phyloP scores from a whole-genome alignment of 106 monocot species.

The Dioscorea dumetorum region DNA sequence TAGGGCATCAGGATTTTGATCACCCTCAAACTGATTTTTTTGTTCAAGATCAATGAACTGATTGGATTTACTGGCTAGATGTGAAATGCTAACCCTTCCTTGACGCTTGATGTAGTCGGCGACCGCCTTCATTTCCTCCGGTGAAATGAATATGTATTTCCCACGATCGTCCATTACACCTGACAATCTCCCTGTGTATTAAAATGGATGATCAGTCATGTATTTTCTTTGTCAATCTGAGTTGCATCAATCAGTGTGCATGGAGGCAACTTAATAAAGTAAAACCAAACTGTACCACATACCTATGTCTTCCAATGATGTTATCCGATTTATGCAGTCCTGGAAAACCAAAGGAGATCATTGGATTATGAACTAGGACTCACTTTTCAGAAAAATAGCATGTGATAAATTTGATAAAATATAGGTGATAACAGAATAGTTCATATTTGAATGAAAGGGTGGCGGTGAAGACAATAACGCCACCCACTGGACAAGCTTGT shows the following conservation, averaged over 20 bases:
- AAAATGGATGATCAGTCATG: neutral
- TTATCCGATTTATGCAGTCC: slow-evolving; percentile 91
- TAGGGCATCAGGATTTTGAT: slow-evolving; percentile 27
- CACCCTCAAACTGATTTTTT: slow-evolving; percentile 37
- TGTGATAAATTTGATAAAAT: too few species aligned
- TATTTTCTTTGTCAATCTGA: too few species aligned
- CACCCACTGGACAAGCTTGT: too few species aligned
- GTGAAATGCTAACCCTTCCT: slow-evolving; percentile 85
- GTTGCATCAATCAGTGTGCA: too few species aligned
- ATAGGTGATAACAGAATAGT: too few species aligned
- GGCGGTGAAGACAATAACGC: too few species aligned
- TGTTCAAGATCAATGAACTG: slow-evolving; percentile 96
- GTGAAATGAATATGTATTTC: slow-evolving; percentile 90
- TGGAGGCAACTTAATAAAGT: too few species aligned
- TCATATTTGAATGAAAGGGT: too few species aligned
- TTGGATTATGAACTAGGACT: too few species aligned
- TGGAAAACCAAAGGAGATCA: slow-evolving; percentile 18
- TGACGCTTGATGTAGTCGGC: slow-evolving; percentile 82
- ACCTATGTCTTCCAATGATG: slow-evolving; percentile 64
- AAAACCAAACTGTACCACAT: neutral
- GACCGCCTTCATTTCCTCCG: slow-evolving; percentile 88
- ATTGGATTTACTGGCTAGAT: slow-evolving; percentile 88
- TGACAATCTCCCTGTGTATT: slow-evolving; percentile 65
- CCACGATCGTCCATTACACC: slow-evolving; percentile 98
- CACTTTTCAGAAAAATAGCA: too few species aligned